Base-by-base conservation (phyloP, 257 asterid genomes). In the Gentiana dahurica region DNA sequence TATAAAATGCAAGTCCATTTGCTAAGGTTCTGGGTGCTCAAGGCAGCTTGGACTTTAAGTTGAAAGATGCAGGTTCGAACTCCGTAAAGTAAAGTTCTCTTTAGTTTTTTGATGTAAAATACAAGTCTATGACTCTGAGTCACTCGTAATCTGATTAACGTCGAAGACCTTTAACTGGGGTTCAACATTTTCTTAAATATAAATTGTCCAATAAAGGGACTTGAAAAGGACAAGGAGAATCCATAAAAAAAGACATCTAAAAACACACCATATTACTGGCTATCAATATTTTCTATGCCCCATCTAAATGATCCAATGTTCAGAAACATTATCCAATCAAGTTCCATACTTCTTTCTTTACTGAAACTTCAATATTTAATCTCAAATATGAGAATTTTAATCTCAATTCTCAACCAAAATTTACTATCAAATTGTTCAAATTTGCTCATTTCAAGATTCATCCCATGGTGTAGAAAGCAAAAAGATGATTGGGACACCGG, bases 401-500 rank as follows among this genome's bases (percentile, higher is more conserved):
- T 52, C 36, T 49, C 50, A 5, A 37, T 8, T 4, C 4, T 36
- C 6, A 37, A 33, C 6, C 32, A 5, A 2, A 8, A 9, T 11
- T 10, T 37, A 32, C 57, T 11, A 15, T 15, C 5, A 50, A 56
- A 7, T 8, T 2, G n/a, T 53, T 47, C 12, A 10, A 57, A 55
- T 53, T 54, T 32, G 33, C 49, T 41, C 43, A 4, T 9, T 38
- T 4, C 13, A 51, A 41, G 36, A 48, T 58, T 36, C 54, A 57
- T 45, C 65, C 52, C 57, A 77, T 68, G 75, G 65, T 56, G 69
- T 65, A 65, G 65, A 55, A 34, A 53, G 12, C 52, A 50, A 12
- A 54, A 80, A 57, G 53, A 84, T 84, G 92, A 83, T 66, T 50
- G 80, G 83, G 78, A 71, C 95, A 44, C 67, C 77, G 64, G 72